Evolutionary conservation across 345 rosid species (phyloP).

Genomic region (sweet orange (Citrus sinensis)): DNA sequence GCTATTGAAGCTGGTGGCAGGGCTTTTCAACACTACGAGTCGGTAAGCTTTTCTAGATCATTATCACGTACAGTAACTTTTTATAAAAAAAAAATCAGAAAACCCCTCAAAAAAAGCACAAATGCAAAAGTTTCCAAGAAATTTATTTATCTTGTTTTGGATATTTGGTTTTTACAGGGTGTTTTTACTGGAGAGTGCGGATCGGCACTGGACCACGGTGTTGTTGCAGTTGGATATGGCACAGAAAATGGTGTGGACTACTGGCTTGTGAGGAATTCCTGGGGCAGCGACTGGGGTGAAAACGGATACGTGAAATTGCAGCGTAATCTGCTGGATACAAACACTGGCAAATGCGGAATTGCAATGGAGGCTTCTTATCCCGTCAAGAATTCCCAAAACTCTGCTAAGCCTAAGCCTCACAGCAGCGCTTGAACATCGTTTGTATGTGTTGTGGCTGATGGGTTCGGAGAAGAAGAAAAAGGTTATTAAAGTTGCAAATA

Average conservation of each 20-base stretch:
- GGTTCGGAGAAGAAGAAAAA: not conserved
- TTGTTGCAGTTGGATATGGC: conserved; percentile 80
- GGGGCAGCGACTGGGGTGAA: conserved; percentile 74
- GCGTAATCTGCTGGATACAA: conserved; percentile 24
- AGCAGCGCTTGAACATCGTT: conserved; percentile 41
- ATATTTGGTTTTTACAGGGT: conserved; percentile 42
- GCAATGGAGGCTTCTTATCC: conserved; percentile 60
- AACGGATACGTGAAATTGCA: conserved; percentile 54
- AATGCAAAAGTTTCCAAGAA: not conserved
- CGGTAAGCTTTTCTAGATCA: conserved; percentile 38
- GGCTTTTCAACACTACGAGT: conserved; percentile 65
- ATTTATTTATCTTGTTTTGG: not conserved
- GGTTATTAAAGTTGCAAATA: not conserved
- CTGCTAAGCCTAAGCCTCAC: conserved; percentile 16
- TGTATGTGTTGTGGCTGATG: not conserved
- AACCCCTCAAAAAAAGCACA: not conserved
- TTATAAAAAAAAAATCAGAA: not conserved
- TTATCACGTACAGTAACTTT: not conserved
- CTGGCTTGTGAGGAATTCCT: conserved; percentile 85
- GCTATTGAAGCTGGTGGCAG: conserved; percentile 95
- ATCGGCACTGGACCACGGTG: conserved; percentile 67
- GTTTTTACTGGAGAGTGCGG: conserved; percentile 79
- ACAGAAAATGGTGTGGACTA: conserved; percentile 68
- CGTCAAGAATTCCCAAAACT: conserved; percentile 45
- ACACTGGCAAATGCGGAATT: conserved; percentile 54